A percentile compares a stretch with the other conserved stretches of the same genome.
Evolutionary conservation across 2,329 filamentous ascomycete species (phyloP).

Genomic region (Apiospora saccharicola): DNA sequence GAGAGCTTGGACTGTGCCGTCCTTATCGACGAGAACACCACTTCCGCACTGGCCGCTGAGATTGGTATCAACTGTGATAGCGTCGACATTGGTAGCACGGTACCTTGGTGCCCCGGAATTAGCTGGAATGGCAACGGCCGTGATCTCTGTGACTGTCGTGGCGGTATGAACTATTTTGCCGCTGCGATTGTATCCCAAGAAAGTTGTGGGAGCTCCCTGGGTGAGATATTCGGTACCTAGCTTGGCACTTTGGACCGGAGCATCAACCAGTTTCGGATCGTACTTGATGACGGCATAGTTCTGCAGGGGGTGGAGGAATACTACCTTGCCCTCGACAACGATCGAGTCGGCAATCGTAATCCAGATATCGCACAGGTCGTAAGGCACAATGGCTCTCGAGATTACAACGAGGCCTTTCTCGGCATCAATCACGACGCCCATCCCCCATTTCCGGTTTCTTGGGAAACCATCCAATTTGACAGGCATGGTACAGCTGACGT

Average conservation of each 20-base stretch:
- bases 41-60: slow-evolving; percentile 92
- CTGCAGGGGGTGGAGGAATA: slow-evolving; percentile 95
- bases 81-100: slow-evolving; percentile 93
- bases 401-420: slow-evolving; percentile 95
- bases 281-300: slow-evolving; percentile 98
- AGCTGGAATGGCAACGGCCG: slow-evolving; percentile 93
- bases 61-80: slow-evolving; percentile 94
- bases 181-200: slow-evolving; percentile 98
- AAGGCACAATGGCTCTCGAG: slow-evolving; percentile 91
- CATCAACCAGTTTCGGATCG: slow-evolving; percentile 90
- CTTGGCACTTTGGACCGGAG: slow-evolving; percentile 87
- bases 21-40: slow-evolving; percentile 87
- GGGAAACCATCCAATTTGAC: slow-evolving; percentile 98
- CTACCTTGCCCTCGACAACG: slow-evolving; percentile 89
- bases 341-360: slow-evolving; percentile 97
- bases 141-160: slow-evolving; percentile 96
- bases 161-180: slow-evolving; percentile 92
- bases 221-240: slow-evolving; percentile 84
- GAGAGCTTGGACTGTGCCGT: slow-evolving; percentile 91
- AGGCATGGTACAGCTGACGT: slow-evolving; percentile 91
- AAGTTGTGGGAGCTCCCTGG: slow-evolving; percentile 93
- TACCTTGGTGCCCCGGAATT: slow-evolving; percentile 92
- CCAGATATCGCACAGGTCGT: slow-evolving; percentile 95
- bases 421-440: slow-evolving; percentile 96
- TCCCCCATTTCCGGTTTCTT: slow-evolving; percentile 91